phyloP scores from a whole-genome alignment of 192 early-diverging fungal species.

The Rhizoclosmatium sp. region DNA sequence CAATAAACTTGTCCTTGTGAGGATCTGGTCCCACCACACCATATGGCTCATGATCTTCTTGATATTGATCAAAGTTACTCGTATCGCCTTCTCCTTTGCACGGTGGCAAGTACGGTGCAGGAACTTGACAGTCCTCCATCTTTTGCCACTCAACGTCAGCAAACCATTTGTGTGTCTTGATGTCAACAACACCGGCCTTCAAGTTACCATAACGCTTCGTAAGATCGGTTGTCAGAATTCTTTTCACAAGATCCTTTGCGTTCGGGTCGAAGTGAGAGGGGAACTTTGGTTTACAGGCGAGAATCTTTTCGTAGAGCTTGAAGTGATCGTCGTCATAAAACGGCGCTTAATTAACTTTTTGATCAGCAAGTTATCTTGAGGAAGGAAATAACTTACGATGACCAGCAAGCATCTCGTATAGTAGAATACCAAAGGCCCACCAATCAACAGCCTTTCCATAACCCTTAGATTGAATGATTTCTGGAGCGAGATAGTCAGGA shows the following conservation, averaged over 20 bases:
- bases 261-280: conserved; percentile 84
- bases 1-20: conserved; percentile 70
- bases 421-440: conserved; percentile 80
- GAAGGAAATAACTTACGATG: conserved; percentile 56
- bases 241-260: conserved; percentile 86
- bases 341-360: conserved; percentile 77
- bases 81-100: conserved; percentile 81
- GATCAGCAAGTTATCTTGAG: conserved; percentile 64
- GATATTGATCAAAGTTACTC: conserved; percentile 90
- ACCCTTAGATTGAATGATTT: conserved; percentile 75
- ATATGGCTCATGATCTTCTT: conserved; percentile 85
- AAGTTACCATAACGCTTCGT: conserved; percentile 89
- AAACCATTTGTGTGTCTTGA: conserved; percentile 92
- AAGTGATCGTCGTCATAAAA: conserved; percentile 97
- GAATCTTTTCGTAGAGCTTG: conserved; percentile 92
- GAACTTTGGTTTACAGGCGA: conserved; percentile 83
- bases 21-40: conserved; percentile 71
- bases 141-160: conserved; percentile 84
- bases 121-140: conserved; percentile 70
- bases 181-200: conserved; percentile 80
- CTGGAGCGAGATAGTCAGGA: conserved; percentile 76
- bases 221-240: conserved; percentile 81
- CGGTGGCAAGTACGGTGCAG: conserved; percentile 85
- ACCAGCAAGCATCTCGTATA: conserved; percentile 85
- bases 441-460: conserved; percentile 81